These are phyloP conservation scores for Kazachstania kunashirensis DNA, from an alignment of 805 yeast genomes.

Conservation along the genomic window DNA sequence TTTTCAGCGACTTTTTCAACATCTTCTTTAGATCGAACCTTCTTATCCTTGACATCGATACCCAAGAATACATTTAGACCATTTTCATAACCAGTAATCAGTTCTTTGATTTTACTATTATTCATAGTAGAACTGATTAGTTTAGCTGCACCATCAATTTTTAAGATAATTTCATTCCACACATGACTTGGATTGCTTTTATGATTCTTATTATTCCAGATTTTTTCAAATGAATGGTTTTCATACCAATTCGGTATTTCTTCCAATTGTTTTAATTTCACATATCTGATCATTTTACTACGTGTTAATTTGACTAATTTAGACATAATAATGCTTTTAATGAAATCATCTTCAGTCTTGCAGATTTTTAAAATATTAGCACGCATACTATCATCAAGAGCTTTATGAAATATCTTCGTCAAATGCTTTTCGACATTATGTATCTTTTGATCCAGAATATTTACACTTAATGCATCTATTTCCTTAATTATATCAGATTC, in stretches of 20 bases:
- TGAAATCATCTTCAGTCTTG: slow-evolving; percentile 13
- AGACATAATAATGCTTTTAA: slow-evolving; percentile 17
- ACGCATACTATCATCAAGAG: slow-evolving; percentile 7
- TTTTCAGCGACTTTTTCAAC: slow-evolving; percentile 2
- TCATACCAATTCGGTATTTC: slow-evolving; percentile 21
- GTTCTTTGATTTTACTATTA: slow-evolving; percentile 39
- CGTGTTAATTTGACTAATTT: slow-evolving; percentile 20
- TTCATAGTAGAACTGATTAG: slow-evolving; percentile 36
- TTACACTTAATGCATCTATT: slow-evolving; percentile 13
- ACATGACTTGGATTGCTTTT: slow-evolving; percentile 38
- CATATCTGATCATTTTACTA: slow-evolving; percentile 13
- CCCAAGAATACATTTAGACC: slow-evolving; percentile 32
- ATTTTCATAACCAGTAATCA: slow-evolving; percentile 33
- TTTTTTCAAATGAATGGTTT: slow-evolving; percentile 19
- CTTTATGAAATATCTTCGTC: slow-evolving; percentile 8
- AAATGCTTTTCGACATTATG: slow-evolving; percentile 21
- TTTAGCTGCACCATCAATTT: slow-evolving; percentile 18
- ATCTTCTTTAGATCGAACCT: slow-evolving; percentile 1
- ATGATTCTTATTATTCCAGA: slow-evolving; percentile 25
- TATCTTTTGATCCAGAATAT: slow-evolving; percentile 24
- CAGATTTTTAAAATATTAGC: slow-evolving; percentile 1
- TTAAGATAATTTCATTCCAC: slow-evolving; percentile 30
- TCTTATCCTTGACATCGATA: slow-evolving; percentile 22
- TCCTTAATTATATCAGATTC: slow-evolving; percentile 11
- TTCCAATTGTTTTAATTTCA: slow-evolving; percentile 3